Evolutionary conservation across 2,329 filamentous ascomycete genomes (phyloP).

Genomic region (Apiospora aurea): DNA sequence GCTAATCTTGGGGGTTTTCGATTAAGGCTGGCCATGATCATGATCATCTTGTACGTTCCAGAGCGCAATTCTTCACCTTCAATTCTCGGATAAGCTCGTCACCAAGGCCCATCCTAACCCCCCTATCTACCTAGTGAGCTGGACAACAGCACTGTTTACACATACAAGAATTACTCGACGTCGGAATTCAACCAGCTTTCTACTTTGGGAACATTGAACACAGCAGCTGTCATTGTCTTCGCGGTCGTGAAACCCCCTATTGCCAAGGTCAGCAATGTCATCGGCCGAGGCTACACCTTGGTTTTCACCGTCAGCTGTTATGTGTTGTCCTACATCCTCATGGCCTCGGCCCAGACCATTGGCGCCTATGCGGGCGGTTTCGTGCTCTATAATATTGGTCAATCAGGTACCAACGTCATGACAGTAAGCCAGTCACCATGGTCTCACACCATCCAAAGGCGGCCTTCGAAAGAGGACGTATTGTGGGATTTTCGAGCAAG

Average conservation of each 20-base stretch:
- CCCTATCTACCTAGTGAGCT: conserved; percentile 29
- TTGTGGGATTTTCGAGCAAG: too few relatives aligned
- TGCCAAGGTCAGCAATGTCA: conserved; percentile 67
- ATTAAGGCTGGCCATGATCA: conserved; percentile 32
- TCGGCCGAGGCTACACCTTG: conserved; percentile 68
- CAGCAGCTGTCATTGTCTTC: conserved; percentile 46
- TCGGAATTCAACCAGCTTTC: conserved; percentile 43
- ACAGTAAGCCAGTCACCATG: conserved; percentile 33
- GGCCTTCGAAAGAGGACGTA: too few relatives aligned
- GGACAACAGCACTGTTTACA: conserved; percentile 35
- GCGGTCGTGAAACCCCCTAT: conserved; percentile 67
- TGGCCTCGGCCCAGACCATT: conserved; percentile 60
- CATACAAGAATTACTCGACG: conserved; percentile 42
- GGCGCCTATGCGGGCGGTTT: conserved; percentile 59
- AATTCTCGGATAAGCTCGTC: background rate
- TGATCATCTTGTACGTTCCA: conserved; percentile 33
- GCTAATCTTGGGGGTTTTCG: background rate
- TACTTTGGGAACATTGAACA: conserved; percentile 39
- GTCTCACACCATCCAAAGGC: too few relatives aligned
- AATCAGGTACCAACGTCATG: conserved; percentile 65
- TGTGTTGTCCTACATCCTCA: conserved; percentile 63
- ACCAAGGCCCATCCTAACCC: background rate
- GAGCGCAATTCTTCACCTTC: background rate
- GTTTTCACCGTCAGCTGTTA: conserved; percentile 60
- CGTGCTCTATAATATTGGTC: conserved; percentile 66